Conservation (phyloP, 495 filamentous ascomycete genomes). For the Aspergillus heteromorphus region DNA sequence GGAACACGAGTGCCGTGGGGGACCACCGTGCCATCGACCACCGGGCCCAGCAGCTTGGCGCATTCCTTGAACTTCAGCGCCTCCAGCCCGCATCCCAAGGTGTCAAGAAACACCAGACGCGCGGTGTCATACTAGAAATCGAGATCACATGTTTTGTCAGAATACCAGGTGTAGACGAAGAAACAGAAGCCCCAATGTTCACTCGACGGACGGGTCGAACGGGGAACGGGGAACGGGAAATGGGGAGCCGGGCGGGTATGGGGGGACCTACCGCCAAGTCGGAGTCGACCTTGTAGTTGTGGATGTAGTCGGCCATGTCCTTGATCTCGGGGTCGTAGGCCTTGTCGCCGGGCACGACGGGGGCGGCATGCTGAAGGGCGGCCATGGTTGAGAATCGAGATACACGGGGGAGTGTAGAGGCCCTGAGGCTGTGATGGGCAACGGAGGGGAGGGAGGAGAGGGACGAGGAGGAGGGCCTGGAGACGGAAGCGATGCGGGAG, state of each 20-base stretch:
- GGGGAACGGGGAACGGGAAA: neutral
- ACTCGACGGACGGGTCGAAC: neutral
- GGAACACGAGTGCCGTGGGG: constrained; percentile 90
- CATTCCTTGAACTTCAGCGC: constrained; percentile 95
- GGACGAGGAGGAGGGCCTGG: constrained; percentile 28
- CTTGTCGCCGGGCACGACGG: constrained; percentile 33
- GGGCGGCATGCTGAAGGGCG: constrained; percentile 36
- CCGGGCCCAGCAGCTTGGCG: constrained; percentile 87
- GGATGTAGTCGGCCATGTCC: constrained; percentile 91
- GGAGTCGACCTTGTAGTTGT: constrained; percentile 84
- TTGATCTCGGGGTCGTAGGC: constrained; percentile 85
- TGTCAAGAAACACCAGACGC: constrained; percentile 86
- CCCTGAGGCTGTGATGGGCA: constrained; percentile 11
- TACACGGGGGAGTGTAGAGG: constrained; percentile 19
- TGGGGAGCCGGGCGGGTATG: too few species aligned
- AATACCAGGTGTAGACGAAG: neutral
- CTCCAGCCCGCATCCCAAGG: constrained; percentile 92
- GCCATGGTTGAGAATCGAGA: constrained; percentile 47
- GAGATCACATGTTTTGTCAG: neutral
- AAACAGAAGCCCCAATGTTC: neutral
- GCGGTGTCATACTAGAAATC: constrained; percentile 78
- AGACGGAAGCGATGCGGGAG: constrained; percentile 37
- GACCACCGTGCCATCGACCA: constrained; percentile 85
- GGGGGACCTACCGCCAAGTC: constrained; percentile 78
- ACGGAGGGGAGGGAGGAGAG: constrained; percentile 3